Conservation (phyloP, 2,329 filamentous ascomycete genomes). For the Penicillium sp. region DNA sequence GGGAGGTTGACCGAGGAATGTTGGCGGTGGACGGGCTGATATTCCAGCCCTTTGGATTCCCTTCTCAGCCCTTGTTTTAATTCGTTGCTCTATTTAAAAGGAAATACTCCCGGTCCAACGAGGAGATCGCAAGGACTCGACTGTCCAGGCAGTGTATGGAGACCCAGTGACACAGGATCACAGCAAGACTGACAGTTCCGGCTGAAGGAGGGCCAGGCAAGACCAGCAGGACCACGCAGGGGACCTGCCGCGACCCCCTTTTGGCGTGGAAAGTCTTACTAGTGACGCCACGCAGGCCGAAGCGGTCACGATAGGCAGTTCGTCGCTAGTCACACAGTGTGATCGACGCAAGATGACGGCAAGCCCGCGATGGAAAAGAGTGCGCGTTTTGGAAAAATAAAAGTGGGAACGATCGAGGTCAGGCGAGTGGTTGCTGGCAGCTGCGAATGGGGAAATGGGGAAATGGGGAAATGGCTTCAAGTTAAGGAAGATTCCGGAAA, state of each 20-base stretch:
- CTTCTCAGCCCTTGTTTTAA: not conserved
- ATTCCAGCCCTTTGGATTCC: constrained; percentile 35
- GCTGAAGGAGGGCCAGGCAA: not conserved
- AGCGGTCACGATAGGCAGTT: constrained; percentile 16
- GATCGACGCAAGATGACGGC: constrained; percentile 21
- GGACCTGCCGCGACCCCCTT: constrained; percentile 3
- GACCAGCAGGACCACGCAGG: not conserved
- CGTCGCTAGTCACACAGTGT: constrained; percentile 14
- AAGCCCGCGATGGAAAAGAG: not conserved
- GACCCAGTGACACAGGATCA: not conserved
- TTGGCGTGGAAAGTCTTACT: constrained; percentile 5
- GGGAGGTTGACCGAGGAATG: constrained; percentile 76
- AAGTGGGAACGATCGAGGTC: constrained; percentile 2
- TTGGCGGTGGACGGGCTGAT: constrained; percentile 77
- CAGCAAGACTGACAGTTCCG: not conserved
- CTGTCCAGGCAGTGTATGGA: not conserved
- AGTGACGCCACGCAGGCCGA: constrained; percentile 15
- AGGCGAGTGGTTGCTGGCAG: not conserved
- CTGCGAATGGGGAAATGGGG: not conserved
- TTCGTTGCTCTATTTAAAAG: not conserved
- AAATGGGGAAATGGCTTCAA: not conserved
- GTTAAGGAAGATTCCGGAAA: not conserved
- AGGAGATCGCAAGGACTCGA: not conserved
- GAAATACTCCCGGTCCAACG: not conserved
- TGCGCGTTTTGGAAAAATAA: not conserved